Evolutionary conservation across 495 filamentous ascomycete species (phyloP), one percentile per base, ranked within the genome.

Genomic region (Aspergillus ellipticus): DNA sequence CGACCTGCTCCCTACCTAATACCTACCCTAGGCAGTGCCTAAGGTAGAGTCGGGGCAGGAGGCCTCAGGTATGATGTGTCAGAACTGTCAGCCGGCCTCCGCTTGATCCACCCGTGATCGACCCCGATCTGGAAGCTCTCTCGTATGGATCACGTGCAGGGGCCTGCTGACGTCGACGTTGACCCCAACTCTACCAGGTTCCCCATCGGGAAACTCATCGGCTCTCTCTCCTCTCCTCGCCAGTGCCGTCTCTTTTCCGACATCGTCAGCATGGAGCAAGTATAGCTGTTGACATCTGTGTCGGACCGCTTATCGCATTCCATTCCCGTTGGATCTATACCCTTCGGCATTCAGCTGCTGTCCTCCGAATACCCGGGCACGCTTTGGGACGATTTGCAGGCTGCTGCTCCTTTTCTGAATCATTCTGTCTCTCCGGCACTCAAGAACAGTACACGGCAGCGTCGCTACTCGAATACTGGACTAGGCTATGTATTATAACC

Each of bases 141-240:
- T 35, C 20, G 28, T 21, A 8, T 7, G 3, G 10, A 48, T 60
- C 57, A 58, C 51, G 56, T 58, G 56, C 20, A n/a, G 16, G 15
- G 49, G 24, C 56, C 56, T 55, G 57, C 57, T 60, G 57, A 60
- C 57, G 53, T 59, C 51, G 46, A 19, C 24, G 7, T 28, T 28
- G 24, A 28, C 24, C 24, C 50, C 49, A 39, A 50, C 49, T 33
- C 8, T 29, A 31, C 45, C 13, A 48, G 3, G 45, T 29, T 8
- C 29, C 28, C 13, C 45, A 47, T 48, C 45, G 35, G 31, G 35
- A 39, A 5, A 15, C 35, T 2, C n/a, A 4, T 39, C n/a, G 4
- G 8, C 4, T 15, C n/a, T n/a, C n/a, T 37, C 35, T 39, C 35
- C 13, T 39, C 35, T 39, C 35, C 13, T 39, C 13, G 13, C 11